These are phyloP conservation scores for Penicillium sp. DNA, from an alignment of 2,329 filamentous ascomycete species.

Conservation along the genomic window DNA sequence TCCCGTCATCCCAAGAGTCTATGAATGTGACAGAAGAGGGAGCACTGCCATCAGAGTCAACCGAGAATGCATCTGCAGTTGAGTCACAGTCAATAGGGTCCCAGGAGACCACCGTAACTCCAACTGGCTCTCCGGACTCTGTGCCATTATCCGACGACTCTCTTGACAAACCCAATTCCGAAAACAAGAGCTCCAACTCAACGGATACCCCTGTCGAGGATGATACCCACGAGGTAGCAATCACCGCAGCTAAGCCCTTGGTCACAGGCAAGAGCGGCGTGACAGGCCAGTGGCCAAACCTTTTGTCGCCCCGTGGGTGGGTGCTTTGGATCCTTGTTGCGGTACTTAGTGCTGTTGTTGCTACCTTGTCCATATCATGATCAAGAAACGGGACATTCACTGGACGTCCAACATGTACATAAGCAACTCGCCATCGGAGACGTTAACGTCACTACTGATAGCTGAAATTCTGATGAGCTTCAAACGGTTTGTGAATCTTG, in stretches of 20 bases:
- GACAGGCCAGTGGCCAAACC: neutral
- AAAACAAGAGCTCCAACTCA: neutral
- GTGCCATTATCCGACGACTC: neutral
- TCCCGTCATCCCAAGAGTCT: neutral
- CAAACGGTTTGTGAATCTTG: conserved; percentile 1
- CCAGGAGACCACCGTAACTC: neutral
- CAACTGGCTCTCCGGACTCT: neutral
- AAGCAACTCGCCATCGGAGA: neutral
- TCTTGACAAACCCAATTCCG: neutral
- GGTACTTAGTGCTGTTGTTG: neutral
- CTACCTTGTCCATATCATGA: neutral
- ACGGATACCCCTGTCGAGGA: neutral
- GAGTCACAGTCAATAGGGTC: neutral
- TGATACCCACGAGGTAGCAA: neutral
- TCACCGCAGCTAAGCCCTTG: neutral
- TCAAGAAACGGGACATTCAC: neutral
- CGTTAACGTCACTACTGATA: neutral
- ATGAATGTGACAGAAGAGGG: neutral
- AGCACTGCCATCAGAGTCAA: neutral
- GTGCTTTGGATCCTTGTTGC: neutral
- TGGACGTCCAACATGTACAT: neutral
- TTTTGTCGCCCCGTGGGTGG: neutral
- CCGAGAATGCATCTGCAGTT: neutral
- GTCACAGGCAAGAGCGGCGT: neutral
- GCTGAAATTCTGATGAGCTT: neutral